A percentile compares a stretch with the other conserved stretches of the same genome.
Evolutionary conservation across 2,329 filamentous ascomycete species (phyloP).

Genomic region (Juglanconis juglandina): DNA sequence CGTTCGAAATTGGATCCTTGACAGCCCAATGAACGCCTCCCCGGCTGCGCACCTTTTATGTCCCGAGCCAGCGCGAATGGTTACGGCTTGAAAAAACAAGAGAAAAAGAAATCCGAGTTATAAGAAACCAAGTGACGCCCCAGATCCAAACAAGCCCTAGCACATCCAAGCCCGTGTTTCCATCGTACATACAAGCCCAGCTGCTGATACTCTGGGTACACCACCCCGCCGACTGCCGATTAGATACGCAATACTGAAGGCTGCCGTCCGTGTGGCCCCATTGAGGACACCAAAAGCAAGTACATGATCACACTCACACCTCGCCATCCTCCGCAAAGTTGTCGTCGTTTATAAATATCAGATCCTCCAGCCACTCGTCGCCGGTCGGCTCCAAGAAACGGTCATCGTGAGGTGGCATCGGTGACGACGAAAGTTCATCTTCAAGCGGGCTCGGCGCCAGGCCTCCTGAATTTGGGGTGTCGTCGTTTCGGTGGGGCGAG

Average conservation of each 20-base stretch:
- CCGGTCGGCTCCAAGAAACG: conserved; percentile 14
- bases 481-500: conserved; percentile 8
- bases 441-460: conserved; percentile 16
- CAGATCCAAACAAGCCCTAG: background rate
- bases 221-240: background rate
- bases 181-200: background rate
- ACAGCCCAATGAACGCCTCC: conserved; percentile 8
- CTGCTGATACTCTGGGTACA: background rate
- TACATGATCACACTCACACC: background rate
- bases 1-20: conserved; percentile 2
- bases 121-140: background rate
- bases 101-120: background rate
- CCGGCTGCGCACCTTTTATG: background rate
- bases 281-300: background rate
- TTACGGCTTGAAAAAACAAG: background rate
- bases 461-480: conserved; percentile 7
- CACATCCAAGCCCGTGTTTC: background rate
- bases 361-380: conserved; percentile 17
- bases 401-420: conserved; percentile 10
- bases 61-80: background rate
- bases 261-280: background rate
- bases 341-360: conserved; percentile 16
- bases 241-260: background rate
- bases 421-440: conserved; percentile 16
- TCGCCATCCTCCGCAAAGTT: conserved; percentile 16